Percentiles rank a stretch among this genome's conserved stretches.
phyloP scores from a whole-genome alignment of 306 rosid genomes.

The Inga leiocalycina region DNA sequence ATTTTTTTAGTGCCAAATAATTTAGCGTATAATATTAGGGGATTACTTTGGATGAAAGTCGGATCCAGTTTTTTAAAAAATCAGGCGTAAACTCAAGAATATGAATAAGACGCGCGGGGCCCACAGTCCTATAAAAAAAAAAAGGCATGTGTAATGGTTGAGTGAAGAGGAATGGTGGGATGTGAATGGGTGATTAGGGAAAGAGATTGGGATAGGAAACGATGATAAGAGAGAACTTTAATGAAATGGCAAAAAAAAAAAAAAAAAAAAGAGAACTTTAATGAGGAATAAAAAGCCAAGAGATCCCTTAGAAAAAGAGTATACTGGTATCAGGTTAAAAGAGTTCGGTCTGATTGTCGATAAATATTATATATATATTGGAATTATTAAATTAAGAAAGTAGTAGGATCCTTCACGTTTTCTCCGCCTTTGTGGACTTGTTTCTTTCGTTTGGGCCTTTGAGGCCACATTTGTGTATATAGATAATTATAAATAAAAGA shows the following conservation, averaged over 20 bases:
- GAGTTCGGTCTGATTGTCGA: background rate
- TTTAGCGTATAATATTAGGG: background rate
- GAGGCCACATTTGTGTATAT: background rate
- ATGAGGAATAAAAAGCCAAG: background rate
- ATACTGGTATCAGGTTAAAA: background rate
- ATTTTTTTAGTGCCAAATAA: background rate
- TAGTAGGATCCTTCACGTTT: background rate
- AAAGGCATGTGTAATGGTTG: background rate
- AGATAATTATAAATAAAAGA: no score
- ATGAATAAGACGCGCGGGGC: background rate
- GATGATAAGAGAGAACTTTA: background rate
- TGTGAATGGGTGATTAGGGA: background rate
- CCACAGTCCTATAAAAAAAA: background rate
- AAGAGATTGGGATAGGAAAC: background rate
- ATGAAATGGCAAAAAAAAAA: no score
- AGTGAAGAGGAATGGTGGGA: background rate
- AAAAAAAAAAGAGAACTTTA: background rate
- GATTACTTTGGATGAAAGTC: background rate
- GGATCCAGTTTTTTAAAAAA: background rate
- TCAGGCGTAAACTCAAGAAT: background rate
- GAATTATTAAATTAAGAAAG: background rate
- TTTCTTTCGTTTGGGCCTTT: background rate
- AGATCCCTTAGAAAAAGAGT: background rate
- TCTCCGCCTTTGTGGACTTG: background rate
- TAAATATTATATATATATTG: background rate